phyloP scores from a whole-genome alignment of 495 filamentous ascomycete species.

The Lepidopterella palustris region DNA sequence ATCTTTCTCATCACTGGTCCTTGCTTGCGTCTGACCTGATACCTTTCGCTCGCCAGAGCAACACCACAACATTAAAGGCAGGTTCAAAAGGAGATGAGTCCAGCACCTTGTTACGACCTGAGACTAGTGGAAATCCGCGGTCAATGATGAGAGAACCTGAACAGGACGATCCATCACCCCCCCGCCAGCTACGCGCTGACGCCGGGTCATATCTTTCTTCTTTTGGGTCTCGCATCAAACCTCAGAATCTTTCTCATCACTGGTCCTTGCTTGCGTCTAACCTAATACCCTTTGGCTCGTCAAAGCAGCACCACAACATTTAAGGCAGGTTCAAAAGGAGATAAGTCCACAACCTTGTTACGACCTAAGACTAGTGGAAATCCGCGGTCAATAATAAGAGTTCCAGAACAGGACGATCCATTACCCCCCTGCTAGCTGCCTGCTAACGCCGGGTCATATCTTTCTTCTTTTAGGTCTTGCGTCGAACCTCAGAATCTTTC shows the following conservation, averaged over 20 bases:
- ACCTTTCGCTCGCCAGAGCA: background rate
- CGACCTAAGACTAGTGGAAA: background rate
- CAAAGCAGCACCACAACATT: background rate
- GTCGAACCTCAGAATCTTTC: background rate
- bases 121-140: background rate
- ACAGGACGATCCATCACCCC: background rate
- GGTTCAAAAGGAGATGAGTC: background rate
- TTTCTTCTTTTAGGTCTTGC: background rate
- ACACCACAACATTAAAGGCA: background rate
- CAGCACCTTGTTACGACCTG: background rate
- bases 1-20: background rate
- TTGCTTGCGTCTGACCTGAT: background rate
- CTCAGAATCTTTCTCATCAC: background rate
- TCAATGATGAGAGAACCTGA: background rate
- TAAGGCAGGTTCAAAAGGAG: background rate
- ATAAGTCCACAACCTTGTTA: background rate
- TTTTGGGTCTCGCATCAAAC: background rate
- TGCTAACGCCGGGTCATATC: background rate
- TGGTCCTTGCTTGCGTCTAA: background rate
- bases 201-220: background rate
- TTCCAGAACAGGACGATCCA: background rate
- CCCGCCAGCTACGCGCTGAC: slow-evolving; percentile 30
- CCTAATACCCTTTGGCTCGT: background rate
- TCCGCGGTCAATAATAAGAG: background rate
- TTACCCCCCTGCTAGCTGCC: background rate